phyloP scores from a whole-genome alignment of 2,329 filamentous ascomycete genomes.

The Pseudogymnoascus sp. region DNA sequence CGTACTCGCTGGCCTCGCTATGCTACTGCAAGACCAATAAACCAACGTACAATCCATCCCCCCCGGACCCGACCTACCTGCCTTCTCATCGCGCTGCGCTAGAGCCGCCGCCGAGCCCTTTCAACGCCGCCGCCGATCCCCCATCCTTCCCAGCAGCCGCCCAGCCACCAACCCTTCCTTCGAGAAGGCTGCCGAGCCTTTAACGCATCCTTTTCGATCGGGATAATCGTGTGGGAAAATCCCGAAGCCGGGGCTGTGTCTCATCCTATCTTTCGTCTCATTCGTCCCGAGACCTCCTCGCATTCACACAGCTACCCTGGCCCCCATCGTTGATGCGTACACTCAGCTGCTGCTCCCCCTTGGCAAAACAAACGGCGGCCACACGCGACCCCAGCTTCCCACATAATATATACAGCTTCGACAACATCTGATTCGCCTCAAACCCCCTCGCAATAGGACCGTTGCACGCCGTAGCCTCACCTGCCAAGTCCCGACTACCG shows the following conservation, averaged over 20 bases:
- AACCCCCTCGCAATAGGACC: not conserved
- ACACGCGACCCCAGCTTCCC: too few relatives aligned
- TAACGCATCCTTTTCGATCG: too few relatives aligned
- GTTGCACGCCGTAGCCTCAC: not conserved
- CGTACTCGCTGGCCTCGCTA: not conserved
- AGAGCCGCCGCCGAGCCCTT: not conserved
- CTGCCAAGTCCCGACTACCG: constrained; percentile 3
- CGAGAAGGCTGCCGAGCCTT: too few relatives aligned
- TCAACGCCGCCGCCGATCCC: not conserved
- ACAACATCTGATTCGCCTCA: not conserved
- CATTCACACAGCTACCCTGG: too few relatives aligned
- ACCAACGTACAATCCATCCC: not conserved
- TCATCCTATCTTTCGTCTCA: not conserved
- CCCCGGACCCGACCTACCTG: too few relatives aligned
- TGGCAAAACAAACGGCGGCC: too few relatives aligned
- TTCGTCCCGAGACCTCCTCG: not conserved
- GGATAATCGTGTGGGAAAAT: not conserved
- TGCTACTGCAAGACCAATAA: not conserved
- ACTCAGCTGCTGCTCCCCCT: not conserved
- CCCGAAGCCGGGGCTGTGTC: not conserved
- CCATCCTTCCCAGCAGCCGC: too few relatives aligned
- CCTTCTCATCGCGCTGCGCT: not conserved
- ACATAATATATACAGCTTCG: too few relatives aligned
- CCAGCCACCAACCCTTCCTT: too few relatives aligned
- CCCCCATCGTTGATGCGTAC: not conserved